phyloP scores from a whole-genome alignment of 2,329 filamentous ascomycete species.

The Capronia epimyces region DNA sequence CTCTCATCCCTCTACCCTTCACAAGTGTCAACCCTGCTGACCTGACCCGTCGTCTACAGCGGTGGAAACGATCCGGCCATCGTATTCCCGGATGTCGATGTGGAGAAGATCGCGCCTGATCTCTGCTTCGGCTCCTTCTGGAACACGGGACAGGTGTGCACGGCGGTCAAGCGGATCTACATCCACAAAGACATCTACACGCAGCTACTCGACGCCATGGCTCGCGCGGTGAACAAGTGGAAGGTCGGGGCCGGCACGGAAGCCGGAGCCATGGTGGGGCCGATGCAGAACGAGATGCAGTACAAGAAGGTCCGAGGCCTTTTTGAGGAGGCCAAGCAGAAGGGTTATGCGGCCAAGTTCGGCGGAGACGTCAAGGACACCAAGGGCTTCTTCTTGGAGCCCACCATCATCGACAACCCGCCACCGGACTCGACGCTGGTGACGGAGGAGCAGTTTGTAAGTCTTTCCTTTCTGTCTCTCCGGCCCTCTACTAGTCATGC shows the following conservation, averaged over 20 bases:
- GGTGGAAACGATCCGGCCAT: conserved; percentile 60
- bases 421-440: conserved; percentile 53
- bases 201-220: conserved; percentile 45
- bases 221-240: conserved; percentile 34
- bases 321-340: conserved; percentile 51
- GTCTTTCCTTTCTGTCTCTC: too few species aligned
- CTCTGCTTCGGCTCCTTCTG: conserved; percentile 43
- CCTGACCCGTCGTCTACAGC: conserved; percentile 18
- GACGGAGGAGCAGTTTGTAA: conserved; percentile 54
- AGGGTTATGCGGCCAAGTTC: conserved; percentile 50
- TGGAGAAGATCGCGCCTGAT: conserved; percentile 43
- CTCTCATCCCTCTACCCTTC: not conserved
- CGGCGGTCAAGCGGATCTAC: conserved; percentile 53
- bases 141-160: conserved; percentile 55
- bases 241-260: conserved; percentile 34
- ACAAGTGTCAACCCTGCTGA: not conserved
- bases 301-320: conserved; percentile 56
- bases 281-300: conserved; percentile 62
- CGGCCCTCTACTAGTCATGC: too few species aligned
- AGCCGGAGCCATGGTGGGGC: conserved; percentile 51
- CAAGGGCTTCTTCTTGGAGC: conserved; percentile 51
- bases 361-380: conserved; percentile 44
- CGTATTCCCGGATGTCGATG: conserved; percentile 53
- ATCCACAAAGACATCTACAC: conserved; percentile 53
- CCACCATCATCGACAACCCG: conserved; percentile 56